These are phyloP conservation scores for Penicillium sp. DNA, from an alignment of 2,329 filamentous ascomycete genomes.

Conservation along the genomic window DNA sequence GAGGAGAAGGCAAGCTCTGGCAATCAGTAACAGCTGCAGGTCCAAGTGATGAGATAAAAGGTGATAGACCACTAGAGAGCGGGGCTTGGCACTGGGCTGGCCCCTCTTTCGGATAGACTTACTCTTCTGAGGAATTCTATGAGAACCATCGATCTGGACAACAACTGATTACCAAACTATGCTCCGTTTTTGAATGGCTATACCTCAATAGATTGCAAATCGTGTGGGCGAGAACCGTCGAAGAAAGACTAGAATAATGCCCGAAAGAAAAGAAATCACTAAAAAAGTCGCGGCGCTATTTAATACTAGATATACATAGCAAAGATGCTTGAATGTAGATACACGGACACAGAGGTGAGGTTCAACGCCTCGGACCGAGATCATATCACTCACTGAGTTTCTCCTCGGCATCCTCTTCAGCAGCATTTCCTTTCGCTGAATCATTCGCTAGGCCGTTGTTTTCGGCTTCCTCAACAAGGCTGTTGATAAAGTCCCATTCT, in stretches of 20 bases:
- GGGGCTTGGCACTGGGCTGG: slow-evolving; percentile 9
- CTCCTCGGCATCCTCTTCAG: slow-evolving; percentile 16
- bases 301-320: not conserved
- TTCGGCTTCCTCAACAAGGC: slow-evolving; percentile 43
- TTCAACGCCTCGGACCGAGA: not conserved
- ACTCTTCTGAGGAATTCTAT: slow-evolving; percentile 32
- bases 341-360: not conserved
- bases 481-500: slow-evolving; percentile 56
- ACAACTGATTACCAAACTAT: slow-evolving; percentile 1
- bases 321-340: not conserved
- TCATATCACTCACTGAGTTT: slow-evolving; percentile 21
- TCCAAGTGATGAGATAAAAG: not conserved
- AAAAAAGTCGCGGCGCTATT: not conserved
- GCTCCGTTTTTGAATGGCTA: not conserved
- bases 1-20: not conserved
- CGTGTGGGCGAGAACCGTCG: not conserved
- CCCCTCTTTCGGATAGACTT: slow-evolving; percentile 38
- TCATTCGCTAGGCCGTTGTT: slow-evolving; percentile 6
- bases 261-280: not conserved
- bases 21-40: slow-evolving; percentile 6
- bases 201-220: not conserved
- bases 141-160: not conserved
- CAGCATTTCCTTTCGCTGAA: slow-evolving; percentile 15
- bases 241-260: not conserved
- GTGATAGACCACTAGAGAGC: not conserved